A percentile compares a stretch with the other conserved stretches of the same genome.
These are phyloP conservation scores for Colletotrichum coccodes DNA, from an alignment of 2,329 filamentous ascomycete species.

Conservation along the genomic window DNA sequence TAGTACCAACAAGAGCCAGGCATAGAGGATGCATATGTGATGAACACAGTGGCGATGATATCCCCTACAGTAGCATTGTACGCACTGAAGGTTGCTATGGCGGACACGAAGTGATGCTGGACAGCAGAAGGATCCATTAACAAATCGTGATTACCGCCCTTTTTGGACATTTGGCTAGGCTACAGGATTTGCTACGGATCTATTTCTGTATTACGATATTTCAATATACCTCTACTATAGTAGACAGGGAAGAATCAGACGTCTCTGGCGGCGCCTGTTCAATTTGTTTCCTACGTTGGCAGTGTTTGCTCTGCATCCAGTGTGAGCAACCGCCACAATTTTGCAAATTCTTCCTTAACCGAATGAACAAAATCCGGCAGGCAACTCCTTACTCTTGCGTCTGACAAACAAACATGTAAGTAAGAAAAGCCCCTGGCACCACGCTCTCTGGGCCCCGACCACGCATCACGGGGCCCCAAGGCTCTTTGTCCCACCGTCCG, in stretches of 20 bases:
- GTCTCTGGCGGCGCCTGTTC: not conserved
- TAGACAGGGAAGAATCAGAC: not conserved
- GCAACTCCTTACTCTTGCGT: not conserved
- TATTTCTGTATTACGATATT: not conserved
- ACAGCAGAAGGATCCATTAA: not conserved
- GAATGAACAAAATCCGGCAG: not conserved
- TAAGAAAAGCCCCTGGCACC: not conserved
- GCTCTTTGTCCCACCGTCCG: not conserved
- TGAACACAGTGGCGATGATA: not conserved
- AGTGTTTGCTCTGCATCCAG: not conserved
- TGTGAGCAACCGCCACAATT: not conserved
- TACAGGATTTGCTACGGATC: not conserved
- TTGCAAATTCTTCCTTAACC: not conserved
- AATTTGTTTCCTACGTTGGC: not conserved
- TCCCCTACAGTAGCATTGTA: not conserved
- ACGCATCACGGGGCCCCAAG: not conserved
- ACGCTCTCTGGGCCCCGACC: not conserved
- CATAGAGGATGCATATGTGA: not conserved
- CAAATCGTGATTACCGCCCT: not conserved
- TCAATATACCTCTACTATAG: not conserved
- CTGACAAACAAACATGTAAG: not conserved
- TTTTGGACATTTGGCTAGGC: not conserved
- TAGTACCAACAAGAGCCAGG: not conserved
- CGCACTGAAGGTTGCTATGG: not conserved
- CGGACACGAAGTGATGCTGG: not conserved